Evolutionary conservation across 176 grass and related monocot genomes (phyloP).

Genomic region (Echinochloa phyllopogon): DNA sequence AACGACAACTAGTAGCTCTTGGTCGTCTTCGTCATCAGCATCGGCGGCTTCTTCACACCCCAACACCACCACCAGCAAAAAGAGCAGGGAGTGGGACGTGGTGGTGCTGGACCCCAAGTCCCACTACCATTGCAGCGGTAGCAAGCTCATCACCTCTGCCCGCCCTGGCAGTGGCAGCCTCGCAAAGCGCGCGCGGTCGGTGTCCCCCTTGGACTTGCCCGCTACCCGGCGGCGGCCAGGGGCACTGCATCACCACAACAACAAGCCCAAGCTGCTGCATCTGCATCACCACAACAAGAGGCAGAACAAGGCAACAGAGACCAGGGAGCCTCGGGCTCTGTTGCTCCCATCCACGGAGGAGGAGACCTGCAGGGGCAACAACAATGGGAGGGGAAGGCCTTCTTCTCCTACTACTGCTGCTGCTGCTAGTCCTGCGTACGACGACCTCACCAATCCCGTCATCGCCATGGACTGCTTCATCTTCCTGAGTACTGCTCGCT

Average conservation of each 20-base stretch:
- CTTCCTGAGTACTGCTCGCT: slow-evolving; percentile 32
- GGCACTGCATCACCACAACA: neutral
- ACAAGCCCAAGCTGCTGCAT: too few species aligned
- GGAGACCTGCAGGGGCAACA: too few species aligned
- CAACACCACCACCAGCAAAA: neutral
- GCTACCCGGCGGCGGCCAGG: neutral
- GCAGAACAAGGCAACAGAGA: neutral
- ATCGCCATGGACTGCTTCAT: slow-evolving; percentile 61
- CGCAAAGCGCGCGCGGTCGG: slow-evolving; percentile 19
- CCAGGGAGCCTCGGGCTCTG: neutral
- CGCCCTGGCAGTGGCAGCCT: neutral
- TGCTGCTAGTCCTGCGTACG: neutral
- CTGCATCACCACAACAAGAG: neutral
- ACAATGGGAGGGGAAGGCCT: neutral
- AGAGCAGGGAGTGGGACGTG: neutral
- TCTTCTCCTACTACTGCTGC: neutral
- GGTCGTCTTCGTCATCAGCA: neutral
- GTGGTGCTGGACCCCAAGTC: slow-evolving; percentile 34
- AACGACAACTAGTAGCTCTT: neutral
- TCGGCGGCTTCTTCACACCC: neutral
- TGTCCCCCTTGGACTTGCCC: neutral
- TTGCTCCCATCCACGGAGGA: neutral
- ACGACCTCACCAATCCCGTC: slow-evolving; percentile 49
- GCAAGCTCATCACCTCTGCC: neutral
- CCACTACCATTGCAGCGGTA: neutral